phyloP scores from a whole-genome alignment of 176 grass and related monocot genomes.

The Chloris gayana region DNA sequence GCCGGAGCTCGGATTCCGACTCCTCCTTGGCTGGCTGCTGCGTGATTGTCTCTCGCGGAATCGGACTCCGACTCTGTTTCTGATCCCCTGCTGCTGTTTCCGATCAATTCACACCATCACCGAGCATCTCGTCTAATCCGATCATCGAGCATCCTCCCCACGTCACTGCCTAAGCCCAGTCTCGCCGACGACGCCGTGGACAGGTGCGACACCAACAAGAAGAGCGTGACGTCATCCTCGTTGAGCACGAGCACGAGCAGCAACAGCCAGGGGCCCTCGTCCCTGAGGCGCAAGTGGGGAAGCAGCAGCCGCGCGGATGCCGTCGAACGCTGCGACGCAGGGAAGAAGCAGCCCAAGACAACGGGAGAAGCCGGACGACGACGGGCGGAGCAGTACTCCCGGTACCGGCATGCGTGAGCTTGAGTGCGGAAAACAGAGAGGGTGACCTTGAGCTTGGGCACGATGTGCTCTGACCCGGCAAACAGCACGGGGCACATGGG shows the following conservation, averaged over 20 bases:
- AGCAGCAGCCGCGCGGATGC: neutral
- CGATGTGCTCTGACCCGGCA: too few species aligned
- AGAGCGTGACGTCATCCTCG: neutral
- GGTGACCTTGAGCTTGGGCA: too few species aligned
- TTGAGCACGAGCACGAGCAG: neutral
- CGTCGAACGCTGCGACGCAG: neutral
- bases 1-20: too few species aligned
- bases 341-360: neutral
- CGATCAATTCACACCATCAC: neutral
- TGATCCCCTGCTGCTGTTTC: neutral
- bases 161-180: neutral
- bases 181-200: conserved; percentile 1
- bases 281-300: neutral
- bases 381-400: too few species aligned
- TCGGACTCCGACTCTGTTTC: neutral
- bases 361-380: neutral
- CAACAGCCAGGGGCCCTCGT: neutral
- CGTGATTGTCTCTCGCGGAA: neutral
- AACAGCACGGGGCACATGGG: too few species aligned
- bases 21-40: too few species aligned
- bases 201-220: neutral
- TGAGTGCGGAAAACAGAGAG: too few species aligned
- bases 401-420: too few species aligned
- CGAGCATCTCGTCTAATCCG: neutral
- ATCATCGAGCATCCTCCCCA: neutral